These are phyloP conservation scores for Mucor mucedo DNA, from an alignment of 371 early-diverging fungal genomes.

Conservation along the genomic window DNA sequence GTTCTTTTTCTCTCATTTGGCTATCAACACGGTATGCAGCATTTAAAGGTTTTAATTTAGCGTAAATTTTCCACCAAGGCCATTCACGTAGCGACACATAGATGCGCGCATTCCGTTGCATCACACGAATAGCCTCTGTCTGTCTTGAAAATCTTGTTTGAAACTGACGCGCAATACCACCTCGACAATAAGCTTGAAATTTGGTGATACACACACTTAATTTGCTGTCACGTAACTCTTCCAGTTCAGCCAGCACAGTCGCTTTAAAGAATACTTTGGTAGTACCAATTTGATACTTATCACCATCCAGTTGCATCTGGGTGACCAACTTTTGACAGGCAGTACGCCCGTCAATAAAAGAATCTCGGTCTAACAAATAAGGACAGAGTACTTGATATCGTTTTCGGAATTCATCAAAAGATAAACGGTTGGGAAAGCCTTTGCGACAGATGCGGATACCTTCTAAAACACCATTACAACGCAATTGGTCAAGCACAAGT, in stretches of 20 bases:
- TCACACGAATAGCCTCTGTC: conserved; percentile 85
- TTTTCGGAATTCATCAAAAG: conserved; percentile 96
- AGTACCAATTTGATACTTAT: conserved; percentile 91
- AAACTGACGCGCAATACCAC: conserved; percentile 75
- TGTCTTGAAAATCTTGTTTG: conserved; percentile 80
- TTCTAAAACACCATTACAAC: conserved; percentile 99
- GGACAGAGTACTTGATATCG: conserved; percentile 95
- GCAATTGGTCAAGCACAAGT: conserved; percentile 94
- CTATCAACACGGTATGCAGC: conserved; percentile 82
- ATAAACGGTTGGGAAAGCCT: conserved; percentile 97
- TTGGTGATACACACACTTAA: conserved; percentile 81
- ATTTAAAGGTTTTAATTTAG: conserved; percentile 96
- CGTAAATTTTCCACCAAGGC: conserved; percentile 97
- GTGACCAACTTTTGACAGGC: conserved; percentile 83
- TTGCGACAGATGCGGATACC: conserved; percentile 99
- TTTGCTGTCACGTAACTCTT: conserved; percentile 91
- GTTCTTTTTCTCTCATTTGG: conserved; percentile 63
- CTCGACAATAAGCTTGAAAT: conserved; percentile 90
- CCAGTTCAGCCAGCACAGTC: conserved; percentile 89
- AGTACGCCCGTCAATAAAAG: conserved; percentile 89
- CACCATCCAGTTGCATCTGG: conserved; percentile 73
- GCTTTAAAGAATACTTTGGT: conserved; percentile 99
- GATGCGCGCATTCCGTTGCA: conserved; percentile 92
- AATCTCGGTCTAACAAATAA: conserved; percentile 51
- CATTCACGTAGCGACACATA: conserved; percentile 89